phyloP scores from a whole-genome alignment of 768 basidiomycete genomes.

The Rhizopogon vulgaris region DNA sequence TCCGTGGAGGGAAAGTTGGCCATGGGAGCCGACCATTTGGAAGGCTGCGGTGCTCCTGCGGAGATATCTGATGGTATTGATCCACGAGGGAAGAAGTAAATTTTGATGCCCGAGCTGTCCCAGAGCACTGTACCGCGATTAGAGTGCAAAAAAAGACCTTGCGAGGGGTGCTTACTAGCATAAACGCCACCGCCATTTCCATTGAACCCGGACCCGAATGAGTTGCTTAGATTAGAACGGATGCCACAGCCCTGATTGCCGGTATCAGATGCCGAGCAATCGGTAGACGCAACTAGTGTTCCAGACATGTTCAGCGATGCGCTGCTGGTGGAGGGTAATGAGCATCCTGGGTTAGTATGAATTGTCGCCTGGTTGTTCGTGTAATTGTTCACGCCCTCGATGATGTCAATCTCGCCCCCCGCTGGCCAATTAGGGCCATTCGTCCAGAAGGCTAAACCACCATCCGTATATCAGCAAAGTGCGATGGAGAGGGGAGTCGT shows the following conservation, averaged over 20 bases:
- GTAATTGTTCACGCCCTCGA: conserved; percentile 80
- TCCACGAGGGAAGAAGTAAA: conserved; percentile 78
- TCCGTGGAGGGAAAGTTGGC: conserved; percentile 72
- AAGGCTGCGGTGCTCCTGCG: conserved; percentile 66
- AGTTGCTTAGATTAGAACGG: conserved; percentile 49
- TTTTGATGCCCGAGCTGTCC: conserved; percentile 66
- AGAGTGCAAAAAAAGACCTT: conserved; percentile 9
- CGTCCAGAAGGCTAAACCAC: conserved; percentile 38
- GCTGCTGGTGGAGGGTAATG: conserved; percentile 43
- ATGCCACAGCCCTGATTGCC: conserved; percentile 81
- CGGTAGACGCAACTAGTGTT: conserved; percentile 57
- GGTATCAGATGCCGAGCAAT: conserved; percentile 67
- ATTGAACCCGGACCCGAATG: conserved; percentile 88
- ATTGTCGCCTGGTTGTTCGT: conserved; percentile 79
- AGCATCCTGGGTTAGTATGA: conserved; percentile 71
- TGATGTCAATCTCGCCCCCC: conserved; percentile 75
- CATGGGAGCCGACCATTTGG: conserved; percentile 68
- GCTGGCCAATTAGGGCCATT: conserved; percentile 42
- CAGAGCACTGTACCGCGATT: conserved; percentile 52
- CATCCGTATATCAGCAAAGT: background rate
- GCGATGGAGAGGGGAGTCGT: background rate
- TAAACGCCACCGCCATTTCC: conserved; percentile 81
- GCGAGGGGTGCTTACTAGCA: conserved; percentile 55
- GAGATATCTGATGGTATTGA: conserved; percentile 74
- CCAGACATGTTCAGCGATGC: conserved; percentile 53